Evolutionary conservation across 306 rosid species (phyloP), one percentile per base, ranked within the genome.

Genomic region (Carpinus fangiana): DNA sequence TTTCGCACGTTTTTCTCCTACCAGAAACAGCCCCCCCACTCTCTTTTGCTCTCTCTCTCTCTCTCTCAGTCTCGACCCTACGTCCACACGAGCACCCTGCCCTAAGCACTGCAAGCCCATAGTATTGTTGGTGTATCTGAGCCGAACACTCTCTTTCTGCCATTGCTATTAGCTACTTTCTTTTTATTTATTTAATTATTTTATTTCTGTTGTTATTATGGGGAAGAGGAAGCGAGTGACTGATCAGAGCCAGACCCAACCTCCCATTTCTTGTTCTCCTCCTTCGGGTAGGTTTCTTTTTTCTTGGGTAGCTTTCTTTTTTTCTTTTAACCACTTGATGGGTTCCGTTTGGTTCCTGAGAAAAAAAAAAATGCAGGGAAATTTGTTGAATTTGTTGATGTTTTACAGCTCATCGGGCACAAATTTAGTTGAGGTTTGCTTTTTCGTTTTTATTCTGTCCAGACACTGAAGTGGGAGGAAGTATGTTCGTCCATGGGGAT

Each of bases 141-240:
- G 7, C 85, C 90, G 78, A 86, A 75, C 78, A 80, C 14, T 70
- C 68, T 38, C 72, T 59, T 77, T 12, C 21, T 72, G 70, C 47
- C 61, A 43, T 56, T 18, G 54, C 72, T 48, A 2, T 11, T 21
- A 21, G 36, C 76, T 55, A 13, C 34, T 47, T 34, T 47, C n/a
- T 4, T 21, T 71, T 21, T 70, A 5, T 0, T 23, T 23, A 23
- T 23, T 23, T 23, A 0, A 23, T 23, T 23, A n/a, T 23, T 23
- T 23, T 23, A 23, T 23, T 23, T 23, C 26, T 23, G 9, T 41
- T 17, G 38, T 53, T 73, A n/a, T 80, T 2, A 88, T 88, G 94
- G 89, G 90, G 46, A 92, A 89, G 84, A 81, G 86, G 65, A 93
- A 91, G 85, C 90, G 86, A 66, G 77, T 74, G 73, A 86, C 89